These are phyloP conservation scores for Epithemia pelagica DNA, from an alignment of 108 stramenopile species.

Conservation along the genomic window DNA sequence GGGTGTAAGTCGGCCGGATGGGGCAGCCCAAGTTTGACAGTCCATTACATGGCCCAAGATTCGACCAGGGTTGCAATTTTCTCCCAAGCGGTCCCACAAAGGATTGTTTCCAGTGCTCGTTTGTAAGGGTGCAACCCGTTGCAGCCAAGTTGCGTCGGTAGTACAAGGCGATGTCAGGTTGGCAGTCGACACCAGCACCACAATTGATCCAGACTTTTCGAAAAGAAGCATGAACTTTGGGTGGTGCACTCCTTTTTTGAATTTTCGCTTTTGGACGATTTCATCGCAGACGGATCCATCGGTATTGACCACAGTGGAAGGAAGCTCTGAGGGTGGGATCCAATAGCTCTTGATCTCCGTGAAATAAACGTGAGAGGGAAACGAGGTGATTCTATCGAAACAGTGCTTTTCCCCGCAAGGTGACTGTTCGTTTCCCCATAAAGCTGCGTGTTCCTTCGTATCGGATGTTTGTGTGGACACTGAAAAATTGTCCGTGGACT, in stretches of 20 bases:
- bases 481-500: background rate
- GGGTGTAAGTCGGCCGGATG: slow-evolving; percentile 22
- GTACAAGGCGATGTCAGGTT: slow-evolving; percentile 48
- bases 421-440: background rate
- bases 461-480: background rate
- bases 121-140: slow-evolving; percentile 53
- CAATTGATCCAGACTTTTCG: slow-evolving; percentile 49
- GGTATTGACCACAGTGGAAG: background rate
- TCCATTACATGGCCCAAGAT: slow-evolving; percentile 59
- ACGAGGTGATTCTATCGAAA: background rate
- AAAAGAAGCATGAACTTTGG: slow-evolving; percentile 81
- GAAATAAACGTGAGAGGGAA: slow-evolving; percentile 6
- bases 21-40: slow-evolving; percentile 46
- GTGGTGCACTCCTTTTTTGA: slow-evolving; percentile 61
- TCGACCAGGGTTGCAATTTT: slow-evolving; percentile 46
- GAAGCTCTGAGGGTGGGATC: background rate
- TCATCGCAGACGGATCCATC: slow-evolving; percentile 11
- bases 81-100: background rate
- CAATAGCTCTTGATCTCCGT: slow-evolving; percentile 10
- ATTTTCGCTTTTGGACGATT: slow-evolving; percentile 16
- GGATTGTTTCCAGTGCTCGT: no score
- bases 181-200: slow-evolving; percentile 66
- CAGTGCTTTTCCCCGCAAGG: background rate
- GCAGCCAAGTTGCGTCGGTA: slow-evolving; percentile 72
- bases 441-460: background rate